Percentiles rank a stretch among this genome's conserved stretches.
Evolutionary conservation across 148 eudicot species (phyloP).

Genomic region (Chenopodium suecicum): DNA sequence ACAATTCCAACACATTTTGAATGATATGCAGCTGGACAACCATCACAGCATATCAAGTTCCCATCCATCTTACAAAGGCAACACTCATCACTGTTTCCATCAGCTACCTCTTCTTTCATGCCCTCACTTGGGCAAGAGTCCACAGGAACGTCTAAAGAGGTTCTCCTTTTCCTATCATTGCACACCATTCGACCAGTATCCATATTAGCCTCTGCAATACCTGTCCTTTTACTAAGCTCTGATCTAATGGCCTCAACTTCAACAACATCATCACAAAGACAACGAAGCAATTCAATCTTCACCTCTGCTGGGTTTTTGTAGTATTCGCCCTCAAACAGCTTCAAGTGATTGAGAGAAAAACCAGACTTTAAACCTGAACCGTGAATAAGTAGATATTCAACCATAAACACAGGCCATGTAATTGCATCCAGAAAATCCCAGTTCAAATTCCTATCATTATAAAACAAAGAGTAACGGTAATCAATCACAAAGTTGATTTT

Average conservation of each 20-base stretch:
- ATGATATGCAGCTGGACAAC: constrained; percentile 97
- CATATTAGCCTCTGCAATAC: constrained; percentile 36
- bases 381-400: constrained; percentile 63
- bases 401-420: constrained; percentile 92
- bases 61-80: constrained; percentile 98
- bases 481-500: neutral
- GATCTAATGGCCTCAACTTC: constrained; percentile 69
- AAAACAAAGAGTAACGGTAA: constrained; percentile 22
- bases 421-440: constrained; percentile 91
- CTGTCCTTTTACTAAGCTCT: constrained; percentile 67
- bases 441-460: constrained; percentile 63
- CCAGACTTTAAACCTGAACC: constrained; percentile 54
- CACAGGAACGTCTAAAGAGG: constrained; percentile 36
- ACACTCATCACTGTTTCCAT: constrained; percentile 93
- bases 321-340: constrained; percentile 63
- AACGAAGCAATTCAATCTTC: constrained; percentile 71
- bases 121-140: constrained; percentile 50
- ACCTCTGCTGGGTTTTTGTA: constrained; percentile 55
- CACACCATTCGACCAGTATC: constrained; percentile 48
- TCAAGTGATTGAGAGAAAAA: constrained; percentile 49
- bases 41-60: constrained; percentile 91
- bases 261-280: constrained; percentile 84
- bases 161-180: constrained; percentile 48
- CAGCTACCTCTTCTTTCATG: constrained; percentile 49
- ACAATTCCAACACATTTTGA: constrained; percentile 83